These are phyloP conservation scores for Candida neerlandica DNA, from an alignment of 1,139 yeast species.

Conservation along the genomic window DNA sequence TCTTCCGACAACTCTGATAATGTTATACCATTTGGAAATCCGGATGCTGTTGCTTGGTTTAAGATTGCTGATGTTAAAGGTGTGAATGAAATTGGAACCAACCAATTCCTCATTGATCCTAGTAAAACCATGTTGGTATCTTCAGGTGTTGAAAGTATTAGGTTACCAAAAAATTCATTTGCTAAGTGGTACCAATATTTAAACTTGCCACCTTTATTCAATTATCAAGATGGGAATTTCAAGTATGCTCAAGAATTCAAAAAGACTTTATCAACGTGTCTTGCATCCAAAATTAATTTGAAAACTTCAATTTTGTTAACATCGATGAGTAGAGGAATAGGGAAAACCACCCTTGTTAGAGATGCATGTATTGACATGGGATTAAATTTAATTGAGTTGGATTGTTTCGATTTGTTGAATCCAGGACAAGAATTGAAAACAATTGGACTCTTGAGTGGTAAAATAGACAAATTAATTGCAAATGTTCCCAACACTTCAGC, in stretches of 20 bases:
- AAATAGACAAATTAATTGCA: constrained; percentile 58
- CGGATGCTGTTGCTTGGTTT: constrained; percentile 88
- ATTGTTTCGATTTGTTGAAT: constrained; percentile 62
- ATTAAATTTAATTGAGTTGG: constrained; percentile 67
- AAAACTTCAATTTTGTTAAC: constrained; percentile 67
- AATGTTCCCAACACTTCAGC: constrained; percentile 21
- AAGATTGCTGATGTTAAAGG: constrained; percentile 51
- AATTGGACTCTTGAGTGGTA: constrained; percentile 75
- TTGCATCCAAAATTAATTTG: constrained; percentile 40
- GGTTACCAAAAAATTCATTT: constrained; percentile 36
- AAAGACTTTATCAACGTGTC: constrained; percentile 51
- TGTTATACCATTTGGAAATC: constrained; percentile 59
- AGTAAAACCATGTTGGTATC: constrained; percentile 66
- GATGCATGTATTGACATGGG: constrained; percentile 64
- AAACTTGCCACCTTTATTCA: constrained; percentile 41
- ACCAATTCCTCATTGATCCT: constrained; percentile 66
- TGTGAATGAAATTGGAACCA: constrained; percentile 27
- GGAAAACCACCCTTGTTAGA: constrained; percentile 68
- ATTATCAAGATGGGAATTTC: constrained; percentile 36
- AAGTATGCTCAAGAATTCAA: constrained; percentile 54
- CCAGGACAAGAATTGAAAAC: constrained; percentile 80
- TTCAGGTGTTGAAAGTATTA: constrained; percentile 54
- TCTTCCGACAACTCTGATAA: constrained; percentile 27
- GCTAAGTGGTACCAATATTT: constrained; percentile 55
- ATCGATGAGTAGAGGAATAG: constrained; percentile 76